Evolutionary conservation across 2,329 filamentous ascomycete species (phyloP), one percentile per base, ranked within the genome.

Genomic region (Venturia asperata): DNA sequence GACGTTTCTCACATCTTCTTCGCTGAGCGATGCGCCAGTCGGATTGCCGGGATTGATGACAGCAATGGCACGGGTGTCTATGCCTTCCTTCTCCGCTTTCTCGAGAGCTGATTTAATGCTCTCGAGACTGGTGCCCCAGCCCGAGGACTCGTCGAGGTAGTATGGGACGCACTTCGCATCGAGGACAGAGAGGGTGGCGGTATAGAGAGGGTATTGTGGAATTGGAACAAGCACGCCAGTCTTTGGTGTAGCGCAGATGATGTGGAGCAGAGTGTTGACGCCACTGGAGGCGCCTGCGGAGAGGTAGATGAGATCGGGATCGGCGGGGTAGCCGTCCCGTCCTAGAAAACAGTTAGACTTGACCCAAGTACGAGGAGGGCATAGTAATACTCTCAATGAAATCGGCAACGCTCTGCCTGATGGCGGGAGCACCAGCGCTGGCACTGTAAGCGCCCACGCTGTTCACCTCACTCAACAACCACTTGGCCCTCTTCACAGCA

Each of bases 31-130:
- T 62, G 92, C 91, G 70, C 94, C 94, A 2, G 94, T 99, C 3
- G 94, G 94, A 80, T 99, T 99, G 67, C 94, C 94, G 0, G 94
- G 94, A 83, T 99, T 99, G 82, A 99, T 99, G 72, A 99, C 88
- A 70, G 94, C 93, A 70, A 99, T 92, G 70, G 91, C 90, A 72
- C 92, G 91, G 64, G 97, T 90, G 71, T 97, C 92, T 67, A 87
- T 87, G 68, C 92, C 92, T 63, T 90, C 84, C 64, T 81, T 79
- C 74, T 87, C 85, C 68, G 92, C 93, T 74, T 90, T 86, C 66
- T 86, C 81, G 74, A 94, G 85, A 1, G 92, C 83, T 47, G 83
- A 75, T 70, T 85, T 86, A 77, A 99, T 94, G 58, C 85, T 84
- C n/a, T 83, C 81, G 52, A 97, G 79, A 73, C 95, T 89, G 61